Base-by-base conservation (phyloP, 805 yeast genomes). In the Ogataea trehalophila region DNA sequence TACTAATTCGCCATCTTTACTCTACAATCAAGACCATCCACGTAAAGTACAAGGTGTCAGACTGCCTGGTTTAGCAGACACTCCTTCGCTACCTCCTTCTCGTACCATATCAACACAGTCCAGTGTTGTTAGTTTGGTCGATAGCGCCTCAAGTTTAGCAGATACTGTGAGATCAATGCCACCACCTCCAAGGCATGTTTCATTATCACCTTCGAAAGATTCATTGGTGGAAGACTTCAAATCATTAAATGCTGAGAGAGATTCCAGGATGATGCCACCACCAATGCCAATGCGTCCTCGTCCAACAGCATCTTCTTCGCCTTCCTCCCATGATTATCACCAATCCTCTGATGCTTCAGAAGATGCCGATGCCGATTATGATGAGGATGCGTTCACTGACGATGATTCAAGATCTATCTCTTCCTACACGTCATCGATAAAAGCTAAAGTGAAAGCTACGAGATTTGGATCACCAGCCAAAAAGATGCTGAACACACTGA, bases 171-270 rank as follows among this genome's bases (percentile, higher is more conserved):
- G 34, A 33, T 23, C 22, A 36, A 50, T 53, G 29, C 57, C 53
- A 2, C 59, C 59, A 6, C 59, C 57, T 44, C 63, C 53, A 40
- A 49, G 53, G 26, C 58, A 55, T 35, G 38, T 43, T 15, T 42
- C 52, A 14, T 37, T 55, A 33, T 42, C 44, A 11, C 44, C 45
- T 44, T 40, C 39, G 20, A 42, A 39, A 16, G 14, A 23, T 16
- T 11, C 23, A 8, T 42, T 39, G 1, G 33, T 42, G 17, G 45
- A 26, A 14, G 20, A 37, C 20, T 5, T 42, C 15, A 38, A 20
- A 20, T 18, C 44, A n/a, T 29, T 15, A 8, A 7, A 14, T 20
- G 13, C 41, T 20, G 41, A 39, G 2, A 33, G 33, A 20, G 29
- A 15, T n/a, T 29, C 26, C 6, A 20, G 31, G 17, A 17, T 37